Conservation (phyloP, 2,329 filamentous ascomycete species). For the Cladobotryum protrusum region DNA sequence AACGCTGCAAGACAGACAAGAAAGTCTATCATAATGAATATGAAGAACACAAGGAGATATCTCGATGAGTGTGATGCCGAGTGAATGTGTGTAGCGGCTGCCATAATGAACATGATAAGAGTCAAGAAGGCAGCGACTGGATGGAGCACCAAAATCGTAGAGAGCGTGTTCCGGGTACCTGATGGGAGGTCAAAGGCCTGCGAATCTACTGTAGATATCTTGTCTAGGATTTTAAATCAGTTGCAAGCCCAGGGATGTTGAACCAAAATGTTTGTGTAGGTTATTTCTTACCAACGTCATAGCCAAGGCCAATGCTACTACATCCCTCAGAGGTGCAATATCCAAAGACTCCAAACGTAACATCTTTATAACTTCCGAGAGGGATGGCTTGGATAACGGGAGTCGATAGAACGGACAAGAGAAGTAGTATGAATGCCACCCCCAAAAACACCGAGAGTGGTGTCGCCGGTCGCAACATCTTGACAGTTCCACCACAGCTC, state of each 20-base stretch:
- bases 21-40: conserved; percentile 79
- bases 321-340: conserved; percentile 67
- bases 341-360: conserved; percentile 89
- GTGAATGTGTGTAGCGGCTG: conserved; percentile 78
- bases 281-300: conserved; percentile 61
- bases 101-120: conserved; percentile 75
- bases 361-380: conserved; percentile 67
- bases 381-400: conserved; percentile 83
- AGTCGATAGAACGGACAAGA: conserved; percentile 84
- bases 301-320: conserved; percentile 72
- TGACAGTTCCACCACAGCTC: conserved; percentile 26
- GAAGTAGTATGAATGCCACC: conserved; percentile 74
- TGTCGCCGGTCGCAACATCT: conserved; percentile 86
- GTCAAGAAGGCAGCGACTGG: conserved; percentile 83
- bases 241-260: background rate
- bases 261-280: background rate
- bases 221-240: conserved; percentile 13
- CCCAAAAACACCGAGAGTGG: conserved; percentile 82
- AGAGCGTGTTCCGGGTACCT: conserved; percentile 58
- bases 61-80: conserved; percentile 81
- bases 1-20: conserved; percentile 81
- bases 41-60: conserved; percentile 78
- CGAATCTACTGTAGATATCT: conserved; percentile 22
- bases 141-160: conserved; percentile 84
- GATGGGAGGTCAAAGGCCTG: conserved; percentile 51